Evolutionary conservation across 495 filamentous ascomycete species (phyloP).

Genomic region (Durotheca rogersii): DNA sequence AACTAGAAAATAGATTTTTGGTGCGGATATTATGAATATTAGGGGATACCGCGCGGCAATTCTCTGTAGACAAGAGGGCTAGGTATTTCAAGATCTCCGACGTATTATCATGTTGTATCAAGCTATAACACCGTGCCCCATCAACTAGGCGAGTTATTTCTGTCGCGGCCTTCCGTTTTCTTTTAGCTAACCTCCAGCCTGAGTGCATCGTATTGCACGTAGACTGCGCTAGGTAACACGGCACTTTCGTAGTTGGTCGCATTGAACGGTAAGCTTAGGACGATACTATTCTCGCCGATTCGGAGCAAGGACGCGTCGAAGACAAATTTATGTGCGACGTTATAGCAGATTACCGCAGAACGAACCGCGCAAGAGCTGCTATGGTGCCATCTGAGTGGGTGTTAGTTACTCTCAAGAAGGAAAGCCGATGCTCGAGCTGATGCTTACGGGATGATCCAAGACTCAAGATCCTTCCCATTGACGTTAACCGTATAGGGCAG

Average conservation of each 20-base stretch:
- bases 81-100: too few species aligned
- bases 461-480: slow-evolving; percentile 45
- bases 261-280: slow-evolving; percentile 53
- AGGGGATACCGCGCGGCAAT: too few species aligned
- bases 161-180: slow-evolving; percentile 12
- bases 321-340: slow-evolving; percentile 51
- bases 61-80: too few species aligned
- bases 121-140: not conserved
- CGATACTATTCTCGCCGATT: slow-evolving; percentile 50
- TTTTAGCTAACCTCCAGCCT: slow-evolving; percentile 47
- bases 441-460: slow-evolving; percentile 51
- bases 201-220: slow-evolving; percentile 62
- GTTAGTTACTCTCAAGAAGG: slow-evolving; percentile 4
- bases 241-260: slow-evolving; percentile 57
- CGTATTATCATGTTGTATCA: slow-evolving; percentile 3
- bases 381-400: slow-evolving; percentile 36
- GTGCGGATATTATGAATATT: too few species aligned
- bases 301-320: slow-evolving; percentile 49
- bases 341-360: slow-evolving; percentile 58
- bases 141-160: slow-evolving; percentile 1
- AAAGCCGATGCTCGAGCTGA: not conserved
- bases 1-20: too few species aligned
- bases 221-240: slow-evolving; percentile 49
- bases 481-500: slow-evolving; percentile 44
- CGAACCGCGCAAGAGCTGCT: slow-evolving; percentile 55